Evolutionary conservation across 306 rosid genomes (phyloP).

Genomic region (Fragaria ananassa): DNA sequence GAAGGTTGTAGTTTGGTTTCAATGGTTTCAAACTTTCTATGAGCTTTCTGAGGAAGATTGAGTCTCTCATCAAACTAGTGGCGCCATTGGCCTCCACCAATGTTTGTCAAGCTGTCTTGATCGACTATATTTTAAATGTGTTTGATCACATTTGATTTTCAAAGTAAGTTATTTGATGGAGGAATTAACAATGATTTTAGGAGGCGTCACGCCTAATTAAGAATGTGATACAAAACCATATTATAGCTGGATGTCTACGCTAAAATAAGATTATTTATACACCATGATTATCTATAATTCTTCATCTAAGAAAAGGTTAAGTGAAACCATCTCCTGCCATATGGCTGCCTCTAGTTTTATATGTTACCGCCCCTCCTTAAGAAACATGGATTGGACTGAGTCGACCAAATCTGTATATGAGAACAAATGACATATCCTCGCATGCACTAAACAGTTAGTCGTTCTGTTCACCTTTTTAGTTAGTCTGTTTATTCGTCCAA

Average conservation of each 20-base stretch:
- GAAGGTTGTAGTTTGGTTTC: background rate
- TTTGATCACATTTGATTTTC: background rate
- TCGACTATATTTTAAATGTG: background rate
- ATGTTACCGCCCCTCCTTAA: background rate
- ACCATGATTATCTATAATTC: conserved; percentile 1
- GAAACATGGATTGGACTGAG: background rate
- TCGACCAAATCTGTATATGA: background rate
- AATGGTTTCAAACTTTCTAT: background rate
- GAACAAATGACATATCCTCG: background rate
- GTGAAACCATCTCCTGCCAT: background rate
- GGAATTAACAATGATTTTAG: background rate
- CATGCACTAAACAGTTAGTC: too few relatives aligned
- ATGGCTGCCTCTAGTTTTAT: background rate
- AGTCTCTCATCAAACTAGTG: background rate
- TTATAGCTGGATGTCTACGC: conserved; percentile 7
- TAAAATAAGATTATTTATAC: background rate
- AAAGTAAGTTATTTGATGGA: background rate
- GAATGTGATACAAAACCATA: background rate
- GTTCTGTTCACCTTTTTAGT: background rate
- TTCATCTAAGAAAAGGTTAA: background rate
- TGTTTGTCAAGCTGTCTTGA: background rate
- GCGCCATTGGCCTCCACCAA: conserved; percentile 1
- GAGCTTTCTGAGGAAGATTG: conserved; percentile 1
- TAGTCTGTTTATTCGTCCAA: background rate
- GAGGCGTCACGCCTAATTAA: background rate